Evolutionary conservation across 257 asterid species (phyloP).

Genomic region (Vinca minor): DNA sequence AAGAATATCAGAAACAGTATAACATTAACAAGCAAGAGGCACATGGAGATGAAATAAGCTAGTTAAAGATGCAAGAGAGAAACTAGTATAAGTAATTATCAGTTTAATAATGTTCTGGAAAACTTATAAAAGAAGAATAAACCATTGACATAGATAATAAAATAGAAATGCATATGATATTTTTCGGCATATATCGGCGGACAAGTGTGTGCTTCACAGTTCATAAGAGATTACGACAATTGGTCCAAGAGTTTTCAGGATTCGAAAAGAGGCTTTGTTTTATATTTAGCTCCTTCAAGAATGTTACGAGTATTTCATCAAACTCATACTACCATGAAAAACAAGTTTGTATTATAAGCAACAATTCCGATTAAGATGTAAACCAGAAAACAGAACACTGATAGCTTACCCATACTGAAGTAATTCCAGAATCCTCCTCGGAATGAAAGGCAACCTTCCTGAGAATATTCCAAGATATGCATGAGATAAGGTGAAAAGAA

Average conservation of each 20-base stretch:
- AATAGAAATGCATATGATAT: no score
- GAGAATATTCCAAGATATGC: constrained; percentile 11
- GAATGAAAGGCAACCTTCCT: constrained; percentile 40
- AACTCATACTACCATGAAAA: not conserved
- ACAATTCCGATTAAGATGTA: not conserved
- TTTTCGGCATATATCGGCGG: no score
- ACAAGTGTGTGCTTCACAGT: no score
- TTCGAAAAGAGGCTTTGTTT: not conserved
- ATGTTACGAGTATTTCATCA: not conserved
- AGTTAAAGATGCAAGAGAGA: no score
- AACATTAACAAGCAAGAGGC: not conserved
- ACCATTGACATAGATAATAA: no score
- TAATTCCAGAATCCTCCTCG: constrained; percentile 57
- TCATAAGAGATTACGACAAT: no score
- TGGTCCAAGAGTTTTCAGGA: no score
- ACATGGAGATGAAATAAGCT: not conserved
- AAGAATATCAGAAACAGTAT: constrained; percentile 8
- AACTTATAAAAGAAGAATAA: no score
- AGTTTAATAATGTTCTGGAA: no score
- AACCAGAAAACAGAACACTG: not conserved
- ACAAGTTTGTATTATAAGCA: not conserved
- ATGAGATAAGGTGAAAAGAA: not conserved
- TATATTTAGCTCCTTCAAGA: not conserved
- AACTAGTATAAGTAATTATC: no score
- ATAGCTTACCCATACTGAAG: constrained; percentile 47